phyloP scores from a whole-genome alignment of 805 yeast species.

The Cyberlindnera lachancei region DNA sequence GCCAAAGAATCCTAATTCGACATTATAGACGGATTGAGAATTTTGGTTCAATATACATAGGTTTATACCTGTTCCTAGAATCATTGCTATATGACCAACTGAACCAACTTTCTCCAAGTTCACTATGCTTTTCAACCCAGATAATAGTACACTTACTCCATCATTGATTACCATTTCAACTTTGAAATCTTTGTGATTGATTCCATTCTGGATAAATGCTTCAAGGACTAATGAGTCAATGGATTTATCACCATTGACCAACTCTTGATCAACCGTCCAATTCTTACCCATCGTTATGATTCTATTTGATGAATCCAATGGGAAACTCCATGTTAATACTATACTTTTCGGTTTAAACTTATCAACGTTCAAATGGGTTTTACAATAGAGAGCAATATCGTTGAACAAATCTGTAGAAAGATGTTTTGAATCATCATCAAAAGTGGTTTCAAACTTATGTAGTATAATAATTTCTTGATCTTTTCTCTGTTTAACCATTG shows the following conservation, averaged over 20 bases:
- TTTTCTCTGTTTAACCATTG: constrained; percentile 10
- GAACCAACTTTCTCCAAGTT: no score
- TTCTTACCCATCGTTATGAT: constrained; percentile 58
- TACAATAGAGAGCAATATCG: constrained; percentile 25
- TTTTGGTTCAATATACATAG: constrained; percentile 34
- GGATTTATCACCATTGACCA: no score
- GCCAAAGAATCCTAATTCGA: constrained; percentile 54
- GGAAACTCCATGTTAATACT: constrained; percentile 55
- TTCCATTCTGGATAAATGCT: constrained; percentile 30
- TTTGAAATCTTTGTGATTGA: constrained; percentile 22
- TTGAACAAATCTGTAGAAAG: constrained; percentile 37
- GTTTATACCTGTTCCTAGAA: constrained; percentile 65
- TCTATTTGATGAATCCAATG: constrained; percentile 33
- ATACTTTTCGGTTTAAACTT: constrained; percentile 12
- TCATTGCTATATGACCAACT: constrained; percentile 39
- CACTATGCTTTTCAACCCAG: constrained; percentile 23
- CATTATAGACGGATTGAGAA: constrained; percentile 32
- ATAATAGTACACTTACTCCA: constrained; percentile 53
- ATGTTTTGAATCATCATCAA: constrained; percentile 25
- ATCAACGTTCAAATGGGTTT: neutral
- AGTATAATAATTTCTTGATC: neutral
- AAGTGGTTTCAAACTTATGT: constrained; percentile 12
- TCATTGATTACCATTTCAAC: constrained; percentile 51
- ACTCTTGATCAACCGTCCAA: constrained; percentile 39
- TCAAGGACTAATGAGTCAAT: constrained; percentile 35